Evolutionary conservation across 306 rosid species (phyloP), one percentile per base, ranked within the genome.

Genomic region (Betula pendula): DNA sequence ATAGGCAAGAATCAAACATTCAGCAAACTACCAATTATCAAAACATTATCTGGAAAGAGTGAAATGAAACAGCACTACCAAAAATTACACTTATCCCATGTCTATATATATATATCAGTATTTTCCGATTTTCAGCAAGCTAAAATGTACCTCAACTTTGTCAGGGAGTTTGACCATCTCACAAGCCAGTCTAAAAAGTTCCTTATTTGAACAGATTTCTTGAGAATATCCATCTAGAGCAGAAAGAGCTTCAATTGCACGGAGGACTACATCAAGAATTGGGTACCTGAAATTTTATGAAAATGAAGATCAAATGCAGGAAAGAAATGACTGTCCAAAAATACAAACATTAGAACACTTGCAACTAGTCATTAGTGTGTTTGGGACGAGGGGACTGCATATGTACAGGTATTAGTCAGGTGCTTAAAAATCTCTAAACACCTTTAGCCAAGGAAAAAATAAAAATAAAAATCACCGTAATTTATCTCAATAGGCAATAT

Each of bases 101-200:
- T 33, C 49, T 22, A 38, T 38, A 38, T 38, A 38, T n/a, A 35
- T 35, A 38, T 38, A 38, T 6, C 42, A 38, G 40, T 14, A 76
- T 6, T 40, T 25, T 38, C 27, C 20, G 58, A 10, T 68, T 79
- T 60, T 71, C 40, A 72, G 71, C 16, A 42, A 76, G 50, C 51
- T 80, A 74, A 29, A 73, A 60, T 70, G 79, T 87, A 95, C 97
- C 98, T 95, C 98, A 71, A 80, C 89, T 92, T 91, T 93, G 81
- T 95, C 95, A 47, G 89, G 92, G 63, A 95, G 78, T 84, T 87
- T 95, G 68, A 90, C 81, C 73, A 95, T 80, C 50, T 81, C 81
- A 79, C 87, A 84, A 68, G 80, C 84, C 73, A 88, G 81, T 55
- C 62, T 85, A 62, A 95, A 89, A 76, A 92, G 90, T 73, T 90